Base-by-base conservation (phyloP, 1,139 yeast genomes). In the Candida dubliniensis region DNA sequence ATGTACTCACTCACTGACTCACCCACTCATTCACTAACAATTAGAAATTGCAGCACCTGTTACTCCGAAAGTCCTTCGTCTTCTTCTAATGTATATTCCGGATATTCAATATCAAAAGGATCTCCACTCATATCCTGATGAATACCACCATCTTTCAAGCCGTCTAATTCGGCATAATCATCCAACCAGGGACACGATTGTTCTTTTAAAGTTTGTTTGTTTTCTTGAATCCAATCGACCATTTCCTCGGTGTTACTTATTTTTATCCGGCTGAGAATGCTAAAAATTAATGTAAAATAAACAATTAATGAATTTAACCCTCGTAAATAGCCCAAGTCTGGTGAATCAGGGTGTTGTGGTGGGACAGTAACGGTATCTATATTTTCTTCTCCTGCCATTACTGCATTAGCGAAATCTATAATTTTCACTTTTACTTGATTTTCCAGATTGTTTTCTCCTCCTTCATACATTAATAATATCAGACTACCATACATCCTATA, bases 371-470 rank as follows among this genome's bases (percentile, higher is more conserved):
- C 44, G 33, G 74, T 71, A 23, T 68, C 65, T 8, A 68, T 67
- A 34, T 51, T 18, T 18, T 18, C 52, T 37, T 79, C 82, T 33
- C 79, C 86, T 5, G 82, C 81, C n/a, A 91, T 86, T 23, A 89
- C 85, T 57, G 96, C 87, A 59, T 93, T 96, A 1, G 98, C 98
- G 73, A 95, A 95, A 67, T 95, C 99, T 52, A 95, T 93, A 47
- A 95, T 77, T 50, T 90, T 80, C 15, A 93, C 81, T 47, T 67
- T 76, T 61, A 61, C 82, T 62, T 55, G 56, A 27, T 54, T 57
- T 3, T 29, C 30, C 30, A 27, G n/a, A 11, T 50, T 46, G 9
- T 44, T 40, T n/a, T 53, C 41, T n/a, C 56, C 56, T 11, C 88
- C 93, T 60, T 93, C 99, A 62, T 91, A 91, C 83, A 93, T 88